Conservation (phyloP, 805 yeast species). For the Hanseniaspora osmophila region DNA sequence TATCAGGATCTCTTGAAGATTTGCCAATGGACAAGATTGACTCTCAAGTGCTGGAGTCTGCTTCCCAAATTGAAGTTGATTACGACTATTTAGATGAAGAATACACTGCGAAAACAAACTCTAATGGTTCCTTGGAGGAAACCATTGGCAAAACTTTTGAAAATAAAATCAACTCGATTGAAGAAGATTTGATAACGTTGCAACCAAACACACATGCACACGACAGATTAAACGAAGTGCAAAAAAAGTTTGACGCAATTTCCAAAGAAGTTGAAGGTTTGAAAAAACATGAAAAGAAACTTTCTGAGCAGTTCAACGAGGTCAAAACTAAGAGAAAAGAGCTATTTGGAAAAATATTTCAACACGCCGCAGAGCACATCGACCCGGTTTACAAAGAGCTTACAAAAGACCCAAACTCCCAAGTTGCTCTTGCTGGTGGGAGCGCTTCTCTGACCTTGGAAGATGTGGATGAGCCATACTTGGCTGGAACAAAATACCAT, state of each 20-base stretch:
- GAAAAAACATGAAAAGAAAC: conserved; percentile 43
- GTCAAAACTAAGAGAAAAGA: conserved; percentile 47
- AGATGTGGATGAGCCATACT: conserved; percentile 80
- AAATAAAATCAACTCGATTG: conserved; percentile 24
- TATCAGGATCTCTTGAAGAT: conserved; percentile 43
- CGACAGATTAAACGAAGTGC: conserved; percentile 60
- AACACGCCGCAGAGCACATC: conserved; percentile 58
- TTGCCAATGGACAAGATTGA: conserved; percentile 46
- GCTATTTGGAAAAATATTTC: conserved; percentile 56
- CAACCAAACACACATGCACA: conserved; percentile 76
- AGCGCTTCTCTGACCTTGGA: conserved; percentile 81
- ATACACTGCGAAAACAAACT: conserved; percentile 23
- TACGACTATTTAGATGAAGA: conserved; percentile 32
- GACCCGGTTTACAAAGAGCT: conserved; percentile 75
- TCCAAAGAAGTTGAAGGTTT: conserved; percentile 51
- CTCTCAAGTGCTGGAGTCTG: conserved; percentile 25
- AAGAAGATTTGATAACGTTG: conserved; percentile 25
- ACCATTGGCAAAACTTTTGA: conserved; percentile 24
- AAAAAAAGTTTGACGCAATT: conserved; percentile 40
- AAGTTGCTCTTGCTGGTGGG: conserved; percentile 71
- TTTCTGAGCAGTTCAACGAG: conserved; percentile 41
- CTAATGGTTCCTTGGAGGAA: conserved; percentile 8
- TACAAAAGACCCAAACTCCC: conserved; percentile 40
- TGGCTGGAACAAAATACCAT: conserved; percentile 71
- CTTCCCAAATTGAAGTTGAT: conserved; percentile 40